These are phyloP conservation scores for Ampelomyces quisqualis DNA, from an alignment of 2,329 filamentous ascomycete species.

Conservation along the genomic window DNA sequence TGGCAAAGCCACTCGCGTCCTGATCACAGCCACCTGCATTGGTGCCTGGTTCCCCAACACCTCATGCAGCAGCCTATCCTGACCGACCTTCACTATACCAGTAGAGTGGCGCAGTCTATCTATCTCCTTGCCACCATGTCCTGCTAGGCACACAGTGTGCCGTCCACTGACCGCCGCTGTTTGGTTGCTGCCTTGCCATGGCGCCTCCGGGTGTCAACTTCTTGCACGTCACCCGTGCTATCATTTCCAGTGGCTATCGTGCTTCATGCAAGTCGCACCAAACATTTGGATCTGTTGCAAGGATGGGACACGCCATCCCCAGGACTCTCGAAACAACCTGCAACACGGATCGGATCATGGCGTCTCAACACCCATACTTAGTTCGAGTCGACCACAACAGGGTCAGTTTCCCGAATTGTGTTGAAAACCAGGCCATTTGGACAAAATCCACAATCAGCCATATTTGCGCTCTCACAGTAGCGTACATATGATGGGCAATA, in stretches of 20 bases:
- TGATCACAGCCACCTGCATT: slow-evolving; percentile 23
- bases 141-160: slow-evolving; percentile 1
- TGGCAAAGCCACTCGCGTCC: slow-evolving; percentile 14
- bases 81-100: slow-evolving; percentile 8
- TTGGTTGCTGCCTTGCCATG: neutral
- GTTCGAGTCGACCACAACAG: neutral
- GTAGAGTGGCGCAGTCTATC: slow-evolving; percentile 29
- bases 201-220: neutral
- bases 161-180: neutral
- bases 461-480: no score
- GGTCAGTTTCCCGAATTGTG: no score
- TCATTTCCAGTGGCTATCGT: no score
- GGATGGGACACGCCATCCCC: slow-evolving; percentile 15
- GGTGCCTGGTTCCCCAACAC: slow-evolving; percentile 17
- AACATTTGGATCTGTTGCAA: slow-evolving; percentile 9
- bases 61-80: slow-evolving; percentile 21
- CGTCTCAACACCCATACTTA: slow-evolving; percentile 18
- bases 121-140: neutral
- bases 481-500: no score
- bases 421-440: no score
- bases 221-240: no score
- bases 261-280: neutral
- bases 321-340: slow-evolving; percentile 30
- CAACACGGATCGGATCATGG: slow-evolving; percentile 20
- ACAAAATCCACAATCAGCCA: no score